These are phyloP conservation scores for Fusarium caatingaense DNA, from an alignment of 2,329 filamentous ascomycete species.

Conservation along the genomic window DNA sequence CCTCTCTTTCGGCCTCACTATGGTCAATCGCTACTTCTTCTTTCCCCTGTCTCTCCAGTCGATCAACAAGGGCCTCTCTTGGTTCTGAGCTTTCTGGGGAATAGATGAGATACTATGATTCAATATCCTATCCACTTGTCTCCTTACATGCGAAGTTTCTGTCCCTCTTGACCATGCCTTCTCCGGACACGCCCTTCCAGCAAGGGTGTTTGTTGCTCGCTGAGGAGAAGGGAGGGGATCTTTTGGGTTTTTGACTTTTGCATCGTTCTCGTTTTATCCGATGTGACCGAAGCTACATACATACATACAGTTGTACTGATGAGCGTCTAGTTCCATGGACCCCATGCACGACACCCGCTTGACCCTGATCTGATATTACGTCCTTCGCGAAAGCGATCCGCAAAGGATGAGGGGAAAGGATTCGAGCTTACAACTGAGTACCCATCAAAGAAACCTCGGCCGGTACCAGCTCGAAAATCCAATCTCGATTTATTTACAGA, in stretches of 20 bases:
- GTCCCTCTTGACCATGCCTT: not conserved
- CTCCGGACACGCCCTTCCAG: conserved; percentile 24
- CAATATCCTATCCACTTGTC: conserved; percentile 10
- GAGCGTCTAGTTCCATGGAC: conserved; percentile 7
- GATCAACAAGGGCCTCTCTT: conserved; percentile 29
- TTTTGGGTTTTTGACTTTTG: conserved; percentile 21
- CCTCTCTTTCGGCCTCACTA: conserved; percentile 3
- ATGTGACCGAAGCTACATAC: conserved; percentile 1
- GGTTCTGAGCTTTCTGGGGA: conserved; percentile 20
- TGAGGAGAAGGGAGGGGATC: conserved; percentile 13
- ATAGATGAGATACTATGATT: conserved; percentile 5
- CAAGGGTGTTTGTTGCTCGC: conserved; percentile 6
- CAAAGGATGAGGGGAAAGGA: conserved; percentile 2
- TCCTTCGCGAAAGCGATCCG: conserved; percentile 19
- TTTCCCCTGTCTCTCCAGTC: conserved; percentile 13
- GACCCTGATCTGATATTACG: conserved; percentile 41
- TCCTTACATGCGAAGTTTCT: not conserved
- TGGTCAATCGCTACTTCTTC: conserved; percentile 5
- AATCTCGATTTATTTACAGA: conserved; percentile 8
- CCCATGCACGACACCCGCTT: conserved; percentile 25
- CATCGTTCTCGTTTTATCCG: conserved; percentile 35
- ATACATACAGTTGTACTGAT: conserved; percentile 12
- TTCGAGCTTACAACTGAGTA: not conserved
- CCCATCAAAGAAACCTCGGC: conserved; percentile 7
- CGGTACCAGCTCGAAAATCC: conserved; percentile 6